Evolutionary conservation across 345 rosid genomes (phyloP).

Genomic region (Cardamine chenopodiifolia): DNA sequence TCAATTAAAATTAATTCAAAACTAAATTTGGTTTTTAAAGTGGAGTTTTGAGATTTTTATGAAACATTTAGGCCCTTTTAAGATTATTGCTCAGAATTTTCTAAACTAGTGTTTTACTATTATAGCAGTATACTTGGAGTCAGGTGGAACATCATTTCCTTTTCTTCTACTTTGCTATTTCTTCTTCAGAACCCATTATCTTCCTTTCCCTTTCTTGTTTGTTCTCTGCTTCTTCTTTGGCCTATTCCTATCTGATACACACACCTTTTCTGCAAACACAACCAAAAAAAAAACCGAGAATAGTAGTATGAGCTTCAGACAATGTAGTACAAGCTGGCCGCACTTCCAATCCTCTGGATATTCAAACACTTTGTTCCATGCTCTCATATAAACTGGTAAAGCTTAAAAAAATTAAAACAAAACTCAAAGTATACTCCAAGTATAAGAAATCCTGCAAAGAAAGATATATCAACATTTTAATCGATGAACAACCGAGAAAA

Average conservation of each 20-base stretch:
- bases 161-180: constrained; percentile 85
- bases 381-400: constrained; percentile 90
- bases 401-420: not conserved
- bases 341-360: constrained; percentile 86
- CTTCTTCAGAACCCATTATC: constrained; percentile 81
- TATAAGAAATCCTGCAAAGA: constrained; percentile 72
- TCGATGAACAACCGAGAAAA: not conserved
- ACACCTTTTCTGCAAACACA: constrained; percentile 51
- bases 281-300: too few species aligned
- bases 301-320: constrained; percentile 75
- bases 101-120: too few species aligned
- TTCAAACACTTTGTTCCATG: constrained; percentile 92
- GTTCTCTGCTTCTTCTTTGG: constrained; percentile 78
- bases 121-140: constrained; percentile 78
- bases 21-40: too few species aligned
- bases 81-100: too few species aligned
- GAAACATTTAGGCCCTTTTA: too few species aligned
- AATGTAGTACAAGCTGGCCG: constrained; percentile 98
- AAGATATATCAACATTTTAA: not conserved
- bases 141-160: constrained; percentile 73
- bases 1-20: too few species aligned
- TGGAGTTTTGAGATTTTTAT: too few species aligned
- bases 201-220: constrained; percentile 65
- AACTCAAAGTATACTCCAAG: constrained; percentile 58
- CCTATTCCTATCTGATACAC: constrained; percentile 68